Evolutionary conservation across 331 rosid genomes (phyloP), one percentile per base, ranked within the genome.

Genomic region (Malus hybrid): DNA sequence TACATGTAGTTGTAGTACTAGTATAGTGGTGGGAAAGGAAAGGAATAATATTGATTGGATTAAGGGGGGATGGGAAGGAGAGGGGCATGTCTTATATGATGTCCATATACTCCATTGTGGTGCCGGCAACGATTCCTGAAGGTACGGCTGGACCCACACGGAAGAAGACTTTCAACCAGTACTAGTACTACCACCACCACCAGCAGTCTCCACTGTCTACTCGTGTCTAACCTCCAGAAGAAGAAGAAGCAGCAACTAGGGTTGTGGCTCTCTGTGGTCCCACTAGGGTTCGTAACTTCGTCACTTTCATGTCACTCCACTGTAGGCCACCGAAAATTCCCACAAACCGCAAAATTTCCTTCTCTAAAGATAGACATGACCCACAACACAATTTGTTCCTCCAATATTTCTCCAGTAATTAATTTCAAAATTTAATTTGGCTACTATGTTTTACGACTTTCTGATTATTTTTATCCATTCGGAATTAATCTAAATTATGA

Each of bases 91-190:
- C 78, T 39, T 76, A 76, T 73, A 24, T 27, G 78, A 36, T 28
- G 78, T 81, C 84, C 75, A 27, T 34, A 60, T 76, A 29, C 81
- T 70, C 64, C 56, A 56, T 67, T 73, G 73, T 36, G 65, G 52
- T 55, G 78, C 80, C 84, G 71, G 84, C 80, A 67, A 54, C 20
- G 80, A 75, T 75, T 71, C 70, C 55, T 76, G n/a, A 52, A 55
- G 61, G 69, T 39, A 27, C 66, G 68, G 10, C 16, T 63, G 73
- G 78, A n/a, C 66, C 82, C 67, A 55, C 79, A 34, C 74, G 29
- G 61, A 55, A 55, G 61, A 55, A 19, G 61, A 19, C 61, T 55
- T 55, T 1, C 24, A 19, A 55, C 14, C 32, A 5, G 14, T 20
- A 11, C 29, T 5, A 24, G 31, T 22, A 59, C 34, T 61, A 16